Evolutionary conservation across 345 rosid genomes (phyloP).

Genomic region (Erucastrum elatum): DNA sequence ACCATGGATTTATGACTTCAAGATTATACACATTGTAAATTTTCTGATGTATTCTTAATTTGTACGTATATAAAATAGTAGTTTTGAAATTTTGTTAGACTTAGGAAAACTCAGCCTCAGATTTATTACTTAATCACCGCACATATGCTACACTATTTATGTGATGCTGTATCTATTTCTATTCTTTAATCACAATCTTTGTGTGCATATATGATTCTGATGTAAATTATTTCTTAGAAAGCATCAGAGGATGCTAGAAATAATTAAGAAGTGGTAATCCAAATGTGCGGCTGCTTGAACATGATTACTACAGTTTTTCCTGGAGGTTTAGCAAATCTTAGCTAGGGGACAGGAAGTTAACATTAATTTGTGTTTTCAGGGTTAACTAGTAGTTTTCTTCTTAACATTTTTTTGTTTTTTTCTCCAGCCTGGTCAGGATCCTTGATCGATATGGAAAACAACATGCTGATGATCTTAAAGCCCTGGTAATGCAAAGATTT

Average conservation of each 20-base stretch:
- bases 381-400: not conserved
- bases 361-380: not conserved
- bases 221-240: not conserved
- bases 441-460: constrained; percentile 35
- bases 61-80: not conserved
- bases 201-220: not conserved
- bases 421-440: constrained; percentile 39
- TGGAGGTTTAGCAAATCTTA: not conserved
- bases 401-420: not conserved
- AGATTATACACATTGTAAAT: not conserved
- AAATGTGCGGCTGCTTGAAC: not conserved
- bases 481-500: constrained; percentile 27
- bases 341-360: not conserved
- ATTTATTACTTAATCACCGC: too few species aligned
- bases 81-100: not conserved
- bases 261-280: not conserved
- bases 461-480: constrained; percentile 31
- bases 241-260: not conserved
- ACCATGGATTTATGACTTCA: not conserved
- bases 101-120: not conserved
- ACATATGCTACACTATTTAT: not conserved
- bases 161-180: not conserved
- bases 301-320: not conserved
- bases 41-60: not conserved
- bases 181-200: not conserved